Percentiles rank a stretch among this genome's conserved stretches.
These are phyloP conservation scores for Vicia faba DNA, from an alignment of 306 rosid species.

Conservation along the genomic window DNA sequence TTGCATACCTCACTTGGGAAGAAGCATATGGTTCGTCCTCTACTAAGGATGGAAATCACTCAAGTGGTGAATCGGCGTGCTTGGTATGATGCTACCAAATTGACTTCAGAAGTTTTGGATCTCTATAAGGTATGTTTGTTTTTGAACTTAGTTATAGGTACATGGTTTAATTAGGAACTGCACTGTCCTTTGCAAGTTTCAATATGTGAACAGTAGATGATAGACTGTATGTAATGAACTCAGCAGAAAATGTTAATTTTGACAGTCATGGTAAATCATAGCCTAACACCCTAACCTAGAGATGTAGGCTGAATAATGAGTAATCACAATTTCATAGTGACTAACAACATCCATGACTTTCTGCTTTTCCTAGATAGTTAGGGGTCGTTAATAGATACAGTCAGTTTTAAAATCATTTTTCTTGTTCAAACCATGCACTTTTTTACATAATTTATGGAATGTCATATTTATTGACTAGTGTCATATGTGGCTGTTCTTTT, in stretches of 20 bases:
- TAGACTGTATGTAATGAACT: conserved; percentile 4
- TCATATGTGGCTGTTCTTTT: conserved; percentile 17
- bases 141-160: conserved; percentile 12
- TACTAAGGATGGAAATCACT: conserved; percentile 79
- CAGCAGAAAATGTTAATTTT: neutral
- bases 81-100: conserved; percentile 80
- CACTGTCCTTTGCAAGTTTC: conserved; percentile 5
- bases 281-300: neutral
- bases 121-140: conserved; percentile 68
- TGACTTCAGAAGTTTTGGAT: conserved; percentile 69
- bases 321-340: conserved; percentile 16
- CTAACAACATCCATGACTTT: neutral
- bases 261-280: neutral
- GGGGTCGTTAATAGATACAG: neutral
- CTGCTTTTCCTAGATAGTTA: conserved; percentile 15
- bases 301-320: neutral
- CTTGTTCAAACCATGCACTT: neutral
- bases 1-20: conserved; percentile 89
- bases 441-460: conserved; percentile 11
- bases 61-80: conserved; percentile 93
- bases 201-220: neutral
- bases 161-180: conserved; percentile 21
- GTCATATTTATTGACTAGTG: neutral
- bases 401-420: conserved; percentile 12
- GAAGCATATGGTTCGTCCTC: conserved; percentile 89